Base-by-base conservation (phyloP, 345 rosid genomes). In the Salix suchowensis region DNA sequence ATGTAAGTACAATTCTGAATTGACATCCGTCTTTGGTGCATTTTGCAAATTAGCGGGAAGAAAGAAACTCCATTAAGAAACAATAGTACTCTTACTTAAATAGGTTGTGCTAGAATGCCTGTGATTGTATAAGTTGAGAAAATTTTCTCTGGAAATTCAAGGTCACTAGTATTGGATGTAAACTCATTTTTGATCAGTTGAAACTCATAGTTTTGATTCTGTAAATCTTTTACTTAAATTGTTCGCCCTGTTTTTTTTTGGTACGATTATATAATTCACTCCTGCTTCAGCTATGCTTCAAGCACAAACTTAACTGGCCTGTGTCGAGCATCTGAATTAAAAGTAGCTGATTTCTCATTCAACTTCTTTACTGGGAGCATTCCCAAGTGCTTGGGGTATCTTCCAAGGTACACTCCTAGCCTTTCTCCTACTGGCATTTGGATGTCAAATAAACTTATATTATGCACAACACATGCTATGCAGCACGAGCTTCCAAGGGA, bases 401-500 rank as follows among this genome's bases (percentile, higher is more conserved):
- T 96, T 76, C 94, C 98, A n/a, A 84, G 91, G 99, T 93, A 87
- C 46, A 34, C 58, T 68, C 81, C 18, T 60, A 62, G 48, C 50
- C 71, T 14, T 67, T 65, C 26, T 37, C 37, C 71, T 6, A 54
- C 8, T 67, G 39, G 67, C 23, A 6, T 30, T 16, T 46, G 67
- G 69, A 18, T 48, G 5, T 67, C 40, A 64, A 64, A 50, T 65
- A 54, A 81, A 48, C 52, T 76, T 72, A 70, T 4, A 13, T 40
- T 76, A 40, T 58, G 30, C 66, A 75, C 19, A 23, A 60, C 65
- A 61, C 48, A 37, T 75, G 50, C 48, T 62, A 50, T 82, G 78
- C 87, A 96, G 99, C 75, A 50, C 83, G 50, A 96, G 92, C 90
- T 96, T 96, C 82, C 97, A 89, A 82, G 98, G 97, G 73, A 96